Conservation (phyloP, 208 protist genomes). For the Naegleria gruberi region DNA sequence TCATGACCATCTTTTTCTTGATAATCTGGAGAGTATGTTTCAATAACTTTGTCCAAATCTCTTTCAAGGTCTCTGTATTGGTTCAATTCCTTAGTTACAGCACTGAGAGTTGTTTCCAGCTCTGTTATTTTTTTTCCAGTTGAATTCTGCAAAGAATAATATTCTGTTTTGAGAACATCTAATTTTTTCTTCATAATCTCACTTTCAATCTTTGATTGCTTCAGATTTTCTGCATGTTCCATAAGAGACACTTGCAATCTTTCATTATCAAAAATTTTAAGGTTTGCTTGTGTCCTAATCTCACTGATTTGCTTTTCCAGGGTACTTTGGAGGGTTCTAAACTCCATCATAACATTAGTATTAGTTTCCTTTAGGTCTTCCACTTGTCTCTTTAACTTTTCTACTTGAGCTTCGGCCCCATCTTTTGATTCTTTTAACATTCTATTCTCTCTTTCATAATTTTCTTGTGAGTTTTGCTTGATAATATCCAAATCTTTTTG, state of each 20-base stretch:
- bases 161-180: neutral
- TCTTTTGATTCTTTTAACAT: slow-evolving; percentile 10
- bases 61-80: neutral
- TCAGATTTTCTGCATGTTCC: neutral
- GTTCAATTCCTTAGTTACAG: neutral
- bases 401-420: neutral
- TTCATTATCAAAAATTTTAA: slow-evolving; percentile 17
- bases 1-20: neutral
- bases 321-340: neutral
- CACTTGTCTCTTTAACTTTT: neutral
- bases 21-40: neutral
- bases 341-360: neutral
- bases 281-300: neutral
- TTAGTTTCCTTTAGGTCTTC: neutral
- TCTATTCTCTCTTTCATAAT: neutral
- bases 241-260: neutral
- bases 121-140: neutral
- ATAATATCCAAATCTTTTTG: neutral
- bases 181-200: neutral
- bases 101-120: neutral
- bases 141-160: neutral
- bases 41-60: neutral
- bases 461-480: neutral
- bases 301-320: slow-evolving; percentile 12
- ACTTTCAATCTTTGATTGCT: neutral